Base-by-base conservation (phyloP, 148 eudicot species). In the Cornus suecica region DNA sequence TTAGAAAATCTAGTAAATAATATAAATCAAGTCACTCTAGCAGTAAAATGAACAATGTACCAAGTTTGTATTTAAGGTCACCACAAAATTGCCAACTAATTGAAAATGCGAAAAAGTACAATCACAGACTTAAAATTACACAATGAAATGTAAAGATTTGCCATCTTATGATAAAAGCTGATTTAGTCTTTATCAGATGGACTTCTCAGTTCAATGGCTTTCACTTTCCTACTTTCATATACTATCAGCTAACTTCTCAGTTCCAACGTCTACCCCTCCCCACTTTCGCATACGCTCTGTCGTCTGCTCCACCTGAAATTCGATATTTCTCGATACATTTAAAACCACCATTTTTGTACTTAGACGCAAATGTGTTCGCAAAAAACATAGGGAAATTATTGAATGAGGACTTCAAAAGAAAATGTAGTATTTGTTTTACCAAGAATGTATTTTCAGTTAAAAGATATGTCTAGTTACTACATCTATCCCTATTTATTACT, bases 261-360 rank as follows among this genome's bases (percentile, higher is more conserved):
- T 66, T 15, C 69, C 58, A 75, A 71, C 70, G 3, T 85, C 86
- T 66, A 87, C 88, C 48, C 96, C 93, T 71, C 96, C 98, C 96
- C 93, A 93, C 65, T 83, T 79, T 30, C 83, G 48, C 93, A 93
- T 89, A 0, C 98, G 86, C 23, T 76, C 87, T 31, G 86, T 70
- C 13, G 98, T 86, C 81, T 89, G 76, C 75, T 87, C 92, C 68
- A 84, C 98, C 96, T 93, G 82, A 74, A 81, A 30, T 75, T 20
- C 0, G n/a, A 23, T n/a, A n/a, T 31, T 24, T 62, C 13, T 7
- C 32, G 23, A 20, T n/a, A 27, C 16, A 28, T 23, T 48, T 8
- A 31, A 11, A n/a, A 14, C 20, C 24, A 58, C 62, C 0, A 6
- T 37, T 37, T 37, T 37, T 0, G n/a, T n/a, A n/a, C n/a, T n/a